Evolutionary conservation across 176 grass and related monocot species (phyloP), one percentile per base, ranked within the genome.

Genomic region (Musa itinerans): DNA sequence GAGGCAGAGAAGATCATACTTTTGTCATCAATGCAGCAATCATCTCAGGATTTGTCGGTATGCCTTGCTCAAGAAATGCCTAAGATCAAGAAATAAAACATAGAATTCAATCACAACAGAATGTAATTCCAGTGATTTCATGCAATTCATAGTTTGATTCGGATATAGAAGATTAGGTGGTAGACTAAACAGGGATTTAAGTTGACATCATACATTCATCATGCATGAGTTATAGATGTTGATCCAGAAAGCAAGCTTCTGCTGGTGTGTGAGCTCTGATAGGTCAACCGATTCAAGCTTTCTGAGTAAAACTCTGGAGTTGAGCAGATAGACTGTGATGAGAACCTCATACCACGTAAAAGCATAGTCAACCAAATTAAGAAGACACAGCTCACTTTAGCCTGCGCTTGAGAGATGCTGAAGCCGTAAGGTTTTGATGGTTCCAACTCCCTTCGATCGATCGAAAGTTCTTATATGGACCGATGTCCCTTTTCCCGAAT

Each of bases 191-290:
- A 3, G 4, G 34, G 4, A 43, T 43, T 43, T 65, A 10, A 26
- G 22, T 65, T 4, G 12, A 11, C 75, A 83, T 63, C 89, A 89
- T 83, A 99, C 95, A 78, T 95, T 99, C 91, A 95, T 99, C 91
- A 99, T 95, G 85, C 96, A 92, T 3, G 91, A 85, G 17, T 99
- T 95, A 78, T 99, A 95, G 77, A 95, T 52, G 84, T 99, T 99
- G 85, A 99, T 95, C 96, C 96, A 99, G 85, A 99, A 99, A 70
- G 96, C 96, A 81, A 99, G 85, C 85, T 95, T 99, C 78, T 99
- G 91, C 80, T 83, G 86, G 62, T 99, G 96, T 27, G 88, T 84
- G 76, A 99, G 86, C 59, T 79, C 82, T 82, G 62, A 68, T 48
- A 88, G 69, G 63, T 89, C 86, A 78, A 95, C 86, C 74, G 78